These are phyloP conservation scores for Singerocomus inundabilis DNA, from an alignment of 1,284 basidiomycete genomes.

Conservation along the genomic window DNA sequence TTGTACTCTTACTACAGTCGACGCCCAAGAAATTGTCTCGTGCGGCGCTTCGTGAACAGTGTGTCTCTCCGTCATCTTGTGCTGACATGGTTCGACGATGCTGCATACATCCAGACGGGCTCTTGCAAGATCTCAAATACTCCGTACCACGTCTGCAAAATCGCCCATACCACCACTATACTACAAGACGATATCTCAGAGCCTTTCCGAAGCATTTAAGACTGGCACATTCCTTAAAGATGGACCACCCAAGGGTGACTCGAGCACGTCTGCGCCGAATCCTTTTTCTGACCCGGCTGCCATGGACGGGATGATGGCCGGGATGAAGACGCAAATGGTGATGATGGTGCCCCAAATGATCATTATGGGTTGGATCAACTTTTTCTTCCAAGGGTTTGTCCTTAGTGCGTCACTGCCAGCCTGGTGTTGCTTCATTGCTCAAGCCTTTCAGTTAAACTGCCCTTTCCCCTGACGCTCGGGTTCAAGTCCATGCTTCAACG, in stretches of 20 bases:
- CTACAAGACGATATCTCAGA: constrained; percentile 75
- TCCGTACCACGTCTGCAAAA: constrained; percentile 75
- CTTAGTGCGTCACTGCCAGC: constrained; percentile 67
- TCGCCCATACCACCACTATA: constrained; percentile 76
- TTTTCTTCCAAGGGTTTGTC: constrained; percentile 98
- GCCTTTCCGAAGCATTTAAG: constrained; percentile 69
- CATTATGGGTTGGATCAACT: constrained; percentile 99
- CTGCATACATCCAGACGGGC: constrained; percentile 62
- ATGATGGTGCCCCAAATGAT: constrained; percentile 98
- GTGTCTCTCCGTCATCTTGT: constrained; percentile 36
- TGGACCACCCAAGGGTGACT: constrained; percentile 67
- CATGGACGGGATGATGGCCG: constrained; percentile 99
- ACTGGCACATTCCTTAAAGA: constrained; percentile 85
- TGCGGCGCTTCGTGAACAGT: constrained; percentile 92
- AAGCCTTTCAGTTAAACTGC: constrained; percentile 76
- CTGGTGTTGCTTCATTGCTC: constrained; percentile 1
- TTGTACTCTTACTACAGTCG: constrained; percentile 84
- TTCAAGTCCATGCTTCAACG: constrained; percentile 99
- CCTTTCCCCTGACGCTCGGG: constrained; percentile 94
- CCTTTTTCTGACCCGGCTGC: constrained; percentile 84
- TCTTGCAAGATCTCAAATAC: constrained; percentile 76
- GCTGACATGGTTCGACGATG: background rate
- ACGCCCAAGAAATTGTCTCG: constrained; percentile 80
- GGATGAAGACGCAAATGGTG: constrained; percentile 99
- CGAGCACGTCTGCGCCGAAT: constrained; percentile 57